Evolutionary conservation across 306 rosid genomes (phyloP).

Genomic region (Quercus glauca): DNA sequence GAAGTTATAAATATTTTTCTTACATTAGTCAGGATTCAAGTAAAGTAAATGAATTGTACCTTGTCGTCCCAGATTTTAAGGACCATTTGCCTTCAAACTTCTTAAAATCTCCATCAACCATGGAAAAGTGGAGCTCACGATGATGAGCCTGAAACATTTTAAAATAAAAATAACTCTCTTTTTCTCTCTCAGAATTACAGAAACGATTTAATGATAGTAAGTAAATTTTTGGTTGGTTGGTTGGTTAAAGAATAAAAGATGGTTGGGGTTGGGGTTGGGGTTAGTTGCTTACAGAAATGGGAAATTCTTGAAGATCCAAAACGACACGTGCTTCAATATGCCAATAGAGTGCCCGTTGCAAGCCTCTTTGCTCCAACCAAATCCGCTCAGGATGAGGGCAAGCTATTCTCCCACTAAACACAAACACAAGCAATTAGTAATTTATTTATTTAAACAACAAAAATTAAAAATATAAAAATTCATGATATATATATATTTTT

Average conservation of each 20-base stretch:
- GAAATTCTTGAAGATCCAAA: constrained; percentile 80
- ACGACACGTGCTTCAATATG: constrained; percentile 98
- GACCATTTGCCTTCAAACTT: constrained; percentile 98
- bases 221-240: no score
- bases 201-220: no score
- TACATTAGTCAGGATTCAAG: not conserved
- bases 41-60: constrained; percentile 40
- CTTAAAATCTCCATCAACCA: constrained; percentile 98
- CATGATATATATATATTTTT: no score
- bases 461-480: no score
- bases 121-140: constrained; percentile 85
- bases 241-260: not conserved
- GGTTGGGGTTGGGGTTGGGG: no score
- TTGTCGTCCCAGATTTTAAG: constrained; percentile 63
- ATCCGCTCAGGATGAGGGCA: constrained; percentile 88
- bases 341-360: constrained; percentile 94
- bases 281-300: constrained; percentile 49
- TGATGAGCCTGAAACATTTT: constrained; percentile 56
- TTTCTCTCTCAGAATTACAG: no score
- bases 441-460: no score
- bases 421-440: no score
- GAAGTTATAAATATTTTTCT: no score
- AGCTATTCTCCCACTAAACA: constrained; percentile 63
- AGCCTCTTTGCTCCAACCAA: constrained; percentile 95
- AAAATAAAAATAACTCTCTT: no score